phyloP scores from a whole-genome alignment of 768 basidiomycete genomes.

The Amanita brunnescens region DNA sequence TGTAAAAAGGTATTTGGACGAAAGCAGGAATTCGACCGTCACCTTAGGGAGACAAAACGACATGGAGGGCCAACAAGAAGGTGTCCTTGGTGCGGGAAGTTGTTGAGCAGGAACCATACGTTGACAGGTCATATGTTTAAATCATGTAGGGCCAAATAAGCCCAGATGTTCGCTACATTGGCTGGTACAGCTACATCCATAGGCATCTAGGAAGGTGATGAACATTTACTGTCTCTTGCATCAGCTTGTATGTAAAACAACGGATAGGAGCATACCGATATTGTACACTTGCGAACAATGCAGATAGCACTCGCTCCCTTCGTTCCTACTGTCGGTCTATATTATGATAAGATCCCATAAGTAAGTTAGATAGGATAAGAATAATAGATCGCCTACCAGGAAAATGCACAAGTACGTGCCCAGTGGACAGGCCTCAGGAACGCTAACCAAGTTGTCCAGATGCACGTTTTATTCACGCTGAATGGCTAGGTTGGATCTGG shows the following conservation, averaged over 20 bases:
- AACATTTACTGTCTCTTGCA: neutral
- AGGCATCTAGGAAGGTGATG: neutral
- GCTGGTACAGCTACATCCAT: too few relatives aligned
- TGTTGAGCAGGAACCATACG: too few relatives aligned
- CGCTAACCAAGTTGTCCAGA: constrained; percentile 59
- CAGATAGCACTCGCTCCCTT: constrained; percentile 45
- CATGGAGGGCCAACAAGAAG: too few relatives aligned
- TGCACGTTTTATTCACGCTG: constrained; percentile 68
- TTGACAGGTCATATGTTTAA: too few relatives aligned
- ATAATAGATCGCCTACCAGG: constrained; percentile 34
- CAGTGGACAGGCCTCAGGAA: constrained; percentile 54
- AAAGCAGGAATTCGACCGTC: too few relatives aligned
- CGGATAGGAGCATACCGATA: neutral
- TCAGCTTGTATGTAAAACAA: neutral
- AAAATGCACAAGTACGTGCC: constrained; percentile 63
- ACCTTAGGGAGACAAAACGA: too few relatives aligned
- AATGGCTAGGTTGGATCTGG: constrained; percentile 56
- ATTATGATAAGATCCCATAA: neutral
- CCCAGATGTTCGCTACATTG: too few relatives aligned
- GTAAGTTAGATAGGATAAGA: neutral
- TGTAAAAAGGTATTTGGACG: too few relatives aligned
- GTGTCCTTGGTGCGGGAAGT: too few relatives aligned
- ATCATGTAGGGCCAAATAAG: too few relatives aligned
- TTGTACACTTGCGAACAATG: neutral
- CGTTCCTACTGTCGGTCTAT: constrained; percentile 44